Percentiles rank a stretch among this genome's conserved stretches.
Conservation (phyloP, 2,329 filamentous ascomycete species). For the Botrytis paeoniae region DNA sequence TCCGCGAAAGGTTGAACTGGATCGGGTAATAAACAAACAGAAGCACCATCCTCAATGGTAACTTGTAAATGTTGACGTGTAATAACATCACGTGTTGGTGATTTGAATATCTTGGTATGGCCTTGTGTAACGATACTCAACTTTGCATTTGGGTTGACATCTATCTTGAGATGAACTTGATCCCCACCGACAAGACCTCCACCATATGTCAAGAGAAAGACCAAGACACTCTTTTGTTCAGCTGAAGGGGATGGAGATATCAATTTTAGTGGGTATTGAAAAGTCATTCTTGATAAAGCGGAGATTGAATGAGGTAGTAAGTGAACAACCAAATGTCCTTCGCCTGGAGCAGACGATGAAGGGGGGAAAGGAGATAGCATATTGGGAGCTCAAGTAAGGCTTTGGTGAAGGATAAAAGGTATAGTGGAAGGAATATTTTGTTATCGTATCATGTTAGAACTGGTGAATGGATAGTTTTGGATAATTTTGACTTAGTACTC, state of each 20-base stretch:
- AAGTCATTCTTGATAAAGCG: constrained; percentile 71
- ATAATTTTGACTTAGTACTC: background rate
- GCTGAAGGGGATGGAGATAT: constrained; percentile 72
- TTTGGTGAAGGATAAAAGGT: background rate
- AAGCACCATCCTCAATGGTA: constrained; percentile 49
- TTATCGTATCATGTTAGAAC: constrained; percentile 4
- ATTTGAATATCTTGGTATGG: constrained; percentile 95
- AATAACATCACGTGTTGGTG: constrained; percentile 52
- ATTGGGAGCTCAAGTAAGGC: background rate
- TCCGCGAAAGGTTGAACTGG: constrained; percentile 87
- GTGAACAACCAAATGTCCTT: constrained; percentile 72
- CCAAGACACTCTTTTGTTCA: constrained; percentile 65
- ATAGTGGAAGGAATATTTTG: background rate
- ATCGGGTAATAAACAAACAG: constrained; percentile 74
- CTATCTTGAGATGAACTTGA: constrained; percentile 67
- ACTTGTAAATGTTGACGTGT: constrained; percentile 58
- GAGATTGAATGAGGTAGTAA: constrained; percentile 69
- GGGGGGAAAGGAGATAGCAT: constrained; percentile 47
- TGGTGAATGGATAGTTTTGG: background rate
- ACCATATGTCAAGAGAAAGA: constrained; percentile 92
- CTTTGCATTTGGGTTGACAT: constrained; percentile 60
- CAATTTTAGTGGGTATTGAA: constrained; percentile 93
- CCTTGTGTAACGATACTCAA: constrained; percentile 70
- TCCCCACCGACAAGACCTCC: constrained; percentile 91
- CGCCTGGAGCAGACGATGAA: constrained; percentile 70